These are phyloP conservation scores for Extremus antarcticus DNA, from an alignment of 495 filamentous ascomycete genomes.

Conservation along the genomic window DNA sequence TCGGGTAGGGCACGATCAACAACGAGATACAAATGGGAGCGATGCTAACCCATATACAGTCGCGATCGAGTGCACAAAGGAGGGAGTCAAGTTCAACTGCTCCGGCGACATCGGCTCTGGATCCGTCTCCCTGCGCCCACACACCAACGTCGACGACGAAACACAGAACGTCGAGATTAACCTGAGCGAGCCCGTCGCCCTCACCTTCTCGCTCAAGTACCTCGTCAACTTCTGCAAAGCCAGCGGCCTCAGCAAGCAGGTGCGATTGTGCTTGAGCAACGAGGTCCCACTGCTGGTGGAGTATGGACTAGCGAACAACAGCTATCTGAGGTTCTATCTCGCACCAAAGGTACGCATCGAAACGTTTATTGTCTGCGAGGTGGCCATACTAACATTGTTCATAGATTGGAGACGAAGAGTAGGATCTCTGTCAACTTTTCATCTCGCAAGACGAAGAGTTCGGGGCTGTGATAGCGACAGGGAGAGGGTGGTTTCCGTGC, in stretches of 20 bases:
- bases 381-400: too few relatives aligned
- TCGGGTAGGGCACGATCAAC: conserved; percentile 50
- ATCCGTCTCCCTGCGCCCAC: conserved; percentile 77
- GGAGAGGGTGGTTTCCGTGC: not conserved
- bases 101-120: conserved; percentile 92
- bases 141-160: conserved; percentile 86
- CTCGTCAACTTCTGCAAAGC: conserved; percentile 99
- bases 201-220: conserved; percentile 99
- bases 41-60: conserved; percentile 56
- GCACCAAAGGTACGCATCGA: conserved; percentile 77
- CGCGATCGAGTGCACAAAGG: conserved; percentile 91
- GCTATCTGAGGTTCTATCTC: conserved; percentile 91
- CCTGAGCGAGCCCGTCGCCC: conserved; percentile 80
- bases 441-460: not conserved
- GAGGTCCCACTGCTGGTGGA: conserved; percentile 95
- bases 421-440: not conserved
- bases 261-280: conserved; percentile 86
- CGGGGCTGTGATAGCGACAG: not conserved
- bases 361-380: too few relatives aligned
- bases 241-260: conserved; percentile 63
- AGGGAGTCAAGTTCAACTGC: conserved; percentile 93
- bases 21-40: not conserved
- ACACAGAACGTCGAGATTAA: conserved; percentile 76
- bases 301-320: conserved; percentile 69
- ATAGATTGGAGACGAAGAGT: conserved; percentile 6